Evolutionary conservation across 768 basidiomycete genomes (phyloP), one percentile per base, ranked within the genome.

Genomic region (Melanogaster broomeanus): DNA sequence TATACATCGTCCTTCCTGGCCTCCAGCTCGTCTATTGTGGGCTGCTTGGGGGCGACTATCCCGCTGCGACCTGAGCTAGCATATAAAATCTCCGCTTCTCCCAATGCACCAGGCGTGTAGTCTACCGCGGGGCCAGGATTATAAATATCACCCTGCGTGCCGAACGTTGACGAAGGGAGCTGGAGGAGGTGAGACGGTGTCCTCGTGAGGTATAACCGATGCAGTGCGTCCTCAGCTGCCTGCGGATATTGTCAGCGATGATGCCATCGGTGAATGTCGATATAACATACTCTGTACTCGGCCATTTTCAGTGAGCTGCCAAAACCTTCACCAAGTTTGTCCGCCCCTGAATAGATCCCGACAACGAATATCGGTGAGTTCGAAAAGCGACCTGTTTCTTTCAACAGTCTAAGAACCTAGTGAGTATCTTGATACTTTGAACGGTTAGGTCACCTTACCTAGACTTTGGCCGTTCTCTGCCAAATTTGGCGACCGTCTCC

Each of bases 291-390:
- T 51, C 96, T 78, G 72, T 82, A 95, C 71, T 98, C 93, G 15
- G 93, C 93, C 96, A 98, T 98, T 68, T 83, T 86, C 48, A 98
- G 73, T 3, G 91, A 94, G 58, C 84, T 87, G 46, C 97, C 97
- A 63, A 95, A 93, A 13, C 95, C 94, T 71, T 99, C 95, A 6
- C 95, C 93, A 2, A 99, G 81, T 70, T 97, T 83, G 66, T 83
- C 90, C 51, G 72, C 76, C 35, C 85, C 93, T 21, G 85, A 90
- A 67, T 82, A 98, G 52, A 97, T 88, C 16, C 93, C 97, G n/a
- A 96, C 88, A n/a, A 97, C 88, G 68, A 89, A 99, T 34, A 95
- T 80, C 1, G 97, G 95, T 3, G 93, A 87, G 60, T 90, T 90
- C 1, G 92, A 89, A 58, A 84, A 85, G 41, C 94, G 87, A 64